Evolutionary conservation across 1,139 yeast genomes (phyloP), one percentile per base, ranked within the genome.

Genomic region (Saccharomyces hybrid): DNA sequence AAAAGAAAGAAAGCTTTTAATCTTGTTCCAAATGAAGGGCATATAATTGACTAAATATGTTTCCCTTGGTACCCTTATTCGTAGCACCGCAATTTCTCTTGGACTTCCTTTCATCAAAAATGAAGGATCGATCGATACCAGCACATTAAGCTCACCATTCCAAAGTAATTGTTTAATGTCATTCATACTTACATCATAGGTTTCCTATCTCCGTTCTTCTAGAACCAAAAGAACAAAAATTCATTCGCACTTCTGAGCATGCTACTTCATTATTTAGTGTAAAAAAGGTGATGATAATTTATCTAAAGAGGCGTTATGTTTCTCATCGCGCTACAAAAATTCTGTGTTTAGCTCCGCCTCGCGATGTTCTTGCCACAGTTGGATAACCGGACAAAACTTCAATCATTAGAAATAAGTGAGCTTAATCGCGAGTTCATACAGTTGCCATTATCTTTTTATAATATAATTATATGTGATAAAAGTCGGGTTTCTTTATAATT

Each of bases 41-140:
- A 78, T 74, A 56, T 78, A 74, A 1, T 75, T 54, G 2, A 88
- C 84, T 42, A 88, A 69, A 66, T 87, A 89, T 11, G 83, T 72
- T 56, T 81, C 76, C 54, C 96, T 68, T 42, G 64, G 64, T 31
- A 68, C 51, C 50, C 63, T 54, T 1, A 67, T 38, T 54, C 61
- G 61, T 5, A 63, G 23, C 3, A 50, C 26, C 9, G 56, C 28
- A 11, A 52, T 53, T 9, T 54, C 47, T 13, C 28, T 47, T 11
- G 49, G 26, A 4, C 54, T 54, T 7, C 57, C 63, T 2, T 54
- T 54, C 16, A 66, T 44, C 7, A 62, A 52, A n/a, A 68, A 41
- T 4, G 57, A 51, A 6, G 59, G 56, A 41, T 64, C 60, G 13
- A 65, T 49, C 3, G 52, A 44, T 1, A 67, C 52, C 52, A 63